These are phyloP conservation scores for Gymnopilus junonius DNA, from an alignment of 768 basidiomycete genomes.

Conservation along the genomic window DNA sequence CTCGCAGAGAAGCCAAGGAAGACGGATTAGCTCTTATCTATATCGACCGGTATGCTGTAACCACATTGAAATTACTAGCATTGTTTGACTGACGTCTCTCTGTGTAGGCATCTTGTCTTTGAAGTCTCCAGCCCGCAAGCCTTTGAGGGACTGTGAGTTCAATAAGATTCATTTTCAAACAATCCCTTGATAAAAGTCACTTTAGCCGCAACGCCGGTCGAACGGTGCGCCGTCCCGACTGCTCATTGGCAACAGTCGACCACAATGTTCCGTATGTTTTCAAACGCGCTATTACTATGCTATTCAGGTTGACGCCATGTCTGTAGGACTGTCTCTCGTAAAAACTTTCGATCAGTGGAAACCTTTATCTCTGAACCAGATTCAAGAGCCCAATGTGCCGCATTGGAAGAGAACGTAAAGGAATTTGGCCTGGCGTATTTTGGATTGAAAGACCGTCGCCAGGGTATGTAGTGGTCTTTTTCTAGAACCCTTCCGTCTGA, in stretches of 20 bases:
- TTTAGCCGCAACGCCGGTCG: conserved; percentile 72
- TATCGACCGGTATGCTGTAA: conserved; percentile 66
- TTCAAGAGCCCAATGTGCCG: conserved; percentile 80
- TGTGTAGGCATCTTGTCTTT: conserved; percentile 66
- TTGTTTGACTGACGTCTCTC: not conserved
- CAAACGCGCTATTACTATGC: not conserved
- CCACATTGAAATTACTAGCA: conserved; percentile 4
- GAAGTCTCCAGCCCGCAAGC: conserved; percentile 96
- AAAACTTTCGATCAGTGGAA: conserved; percentile 70
- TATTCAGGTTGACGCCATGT: not conserved
- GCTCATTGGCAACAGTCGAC: conserved; percentile 88
- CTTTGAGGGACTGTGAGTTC: conserved; percentile 78
- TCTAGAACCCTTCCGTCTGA: conserved; percentile 15
- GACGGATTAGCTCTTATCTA: conserved; percentile 83
- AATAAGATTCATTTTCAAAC: not conserved
- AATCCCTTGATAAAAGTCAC: conserved; percentile 16
- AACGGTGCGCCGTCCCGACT: conserved; percentile 82
- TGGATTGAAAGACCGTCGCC: conserved; percentile 86
- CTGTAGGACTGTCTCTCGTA: conserved; percentile 71
- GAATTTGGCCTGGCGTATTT: conserved; percentile 93
- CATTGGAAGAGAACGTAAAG: conserved; percentile 88
- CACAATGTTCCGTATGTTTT: conserved; percentile 82
- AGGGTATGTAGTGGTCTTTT: conserved; percentile 53
- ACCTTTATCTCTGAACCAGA: conserved; percentile 85
- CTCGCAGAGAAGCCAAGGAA: conserved; percentile 66